These are phyloP conservation scores for Thraustochytrium sp. DNA, from an alignment of 352 stramenopile genomes.

Conservation along the genomic window DNA sequence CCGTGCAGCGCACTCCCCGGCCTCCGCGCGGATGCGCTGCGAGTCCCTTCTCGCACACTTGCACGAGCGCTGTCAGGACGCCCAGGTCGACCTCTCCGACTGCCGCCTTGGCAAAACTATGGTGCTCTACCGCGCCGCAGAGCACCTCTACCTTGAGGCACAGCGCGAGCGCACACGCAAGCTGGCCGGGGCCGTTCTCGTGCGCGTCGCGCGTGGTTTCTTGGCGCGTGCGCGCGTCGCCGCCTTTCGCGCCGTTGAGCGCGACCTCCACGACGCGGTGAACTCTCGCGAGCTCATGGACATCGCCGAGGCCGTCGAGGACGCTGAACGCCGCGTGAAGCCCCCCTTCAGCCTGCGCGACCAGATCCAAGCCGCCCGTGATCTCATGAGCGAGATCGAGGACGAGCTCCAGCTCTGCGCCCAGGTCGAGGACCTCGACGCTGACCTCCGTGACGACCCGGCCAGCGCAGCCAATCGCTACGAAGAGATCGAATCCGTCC, in stretches of 20 bases:
- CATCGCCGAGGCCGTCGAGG: not conserved
- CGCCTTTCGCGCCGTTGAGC: not conserved
- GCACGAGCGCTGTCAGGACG: not conserved
- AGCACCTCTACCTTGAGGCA: slow-evolving; percentile 35
- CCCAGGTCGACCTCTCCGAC: not conserved
- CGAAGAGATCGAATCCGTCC: slow-evolving; percentile 14
- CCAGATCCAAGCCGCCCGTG: not conserved
- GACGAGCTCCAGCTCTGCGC: not conserved
- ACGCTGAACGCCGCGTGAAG: not conserved
- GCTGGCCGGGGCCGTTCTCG: not conserved
- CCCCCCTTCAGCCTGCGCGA: not conserved
- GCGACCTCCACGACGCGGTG: slow-evolving; percentile 2
- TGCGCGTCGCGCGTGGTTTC: not conserved
- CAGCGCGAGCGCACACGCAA: slow-evolving; percentile 24
- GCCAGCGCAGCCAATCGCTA: not conserved
- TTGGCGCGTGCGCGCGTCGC: not conserved
- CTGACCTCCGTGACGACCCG: not conserved
- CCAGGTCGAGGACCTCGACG: slow-evolving; percentile 1
- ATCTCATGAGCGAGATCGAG: not conserved
- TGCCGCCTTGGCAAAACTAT: slow-evolving; percentile 40
- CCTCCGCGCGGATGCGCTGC: not conserved
- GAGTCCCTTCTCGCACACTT: not conserved
- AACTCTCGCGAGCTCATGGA: slow-evolving; percentile 18
- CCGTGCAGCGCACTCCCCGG: not conserved
- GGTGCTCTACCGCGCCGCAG: slow-evolving; percentile 32